A percentile compares a stretch with the other conserved stretches of the same genome.
Conservation (phyloP, 2,329 filamentous ascomycete genomes). For the Shiraia sp. region DNA sequence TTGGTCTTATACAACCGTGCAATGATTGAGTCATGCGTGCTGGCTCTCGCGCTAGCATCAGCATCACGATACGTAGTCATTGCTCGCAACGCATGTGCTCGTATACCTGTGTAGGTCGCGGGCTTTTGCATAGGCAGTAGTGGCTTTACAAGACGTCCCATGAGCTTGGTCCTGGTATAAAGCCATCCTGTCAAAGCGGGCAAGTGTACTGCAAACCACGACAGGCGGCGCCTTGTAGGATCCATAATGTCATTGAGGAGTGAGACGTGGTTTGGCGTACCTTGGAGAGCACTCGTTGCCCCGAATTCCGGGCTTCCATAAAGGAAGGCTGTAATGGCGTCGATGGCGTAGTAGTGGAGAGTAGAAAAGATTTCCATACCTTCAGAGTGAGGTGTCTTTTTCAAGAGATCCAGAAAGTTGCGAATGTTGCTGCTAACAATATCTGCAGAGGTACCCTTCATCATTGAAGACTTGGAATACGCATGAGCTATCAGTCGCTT, state of each 20-base stretch:
- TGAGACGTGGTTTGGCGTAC: slow-evolving; percentile 42
- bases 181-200: slow-evolving; percentile 54
- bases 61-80: slow-evolving; percentile 26
- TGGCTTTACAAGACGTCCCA: slow-evolving; percentile 43
- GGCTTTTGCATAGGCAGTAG: slow-evolving; percentile 57
- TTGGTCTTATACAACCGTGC: slow-evolving; percentile 9
- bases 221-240: slow-evolving; percentile 49
- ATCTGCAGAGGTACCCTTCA: slow-evolving; percentile 45
- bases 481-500: slow-evolving; percentile 59
- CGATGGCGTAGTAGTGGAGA: slow-evolving; percentile 59
- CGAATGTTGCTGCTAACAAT: slow-evolving; percentile 8
- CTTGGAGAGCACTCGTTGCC: slow-evolving; percentile 50
- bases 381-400: slow-evolving; percentile 32
- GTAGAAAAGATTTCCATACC: slow-evolving; percentile 52
- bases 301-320: slow-evolving; percentile 50
- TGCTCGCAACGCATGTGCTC: slow-evolving; percentile 47
- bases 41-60: background rate
- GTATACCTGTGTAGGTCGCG: slow-evolving; percentile 56
- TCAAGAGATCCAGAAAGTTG: slow-evolving; percentile 49
- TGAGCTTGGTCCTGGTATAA: slow-evolving; percentile 47
- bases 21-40: slow-evolving; percentile 8
- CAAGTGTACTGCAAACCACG: slow-evolving; percentile 57
- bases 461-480: slow-evolving; percentile 54
- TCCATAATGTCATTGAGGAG: slow-evolving; percentile 56
- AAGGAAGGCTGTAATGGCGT: slow-evolving; percentile 57